phyloP scores from a whole-genome alignment of 108 stramenopile genomes.

The Chaetoceros tenuissimus region DNA sequence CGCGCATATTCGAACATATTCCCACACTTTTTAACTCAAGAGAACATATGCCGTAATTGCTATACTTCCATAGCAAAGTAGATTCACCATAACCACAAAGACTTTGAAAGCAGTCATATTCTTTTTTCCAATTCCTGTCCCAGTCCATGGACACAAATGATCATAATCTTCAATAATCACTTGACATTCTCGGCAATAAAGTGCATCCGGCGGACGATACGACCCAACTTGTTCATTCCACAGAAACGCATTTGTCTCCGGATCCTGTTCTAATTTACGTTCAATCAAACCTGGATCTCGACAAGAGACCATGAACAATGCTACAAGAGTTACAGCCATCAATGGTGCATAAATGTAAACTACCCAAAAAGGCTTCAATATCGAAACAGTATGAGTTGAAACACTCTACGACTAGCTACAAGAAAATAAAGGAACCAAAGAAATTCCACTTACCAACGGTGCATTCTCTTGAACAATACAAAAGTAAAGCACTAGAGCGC shows the following conservation, averaged over 20 bases:
- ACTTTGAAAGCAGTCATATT: conserved; percentile 76
- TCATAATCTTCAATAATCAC: conserved; percentile 76
- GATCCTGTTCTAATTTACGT: conserved; percentile 76
- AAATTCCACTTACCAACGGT: conserved; percentile 40
- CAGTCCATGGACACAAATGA: conserved; percentile 84
- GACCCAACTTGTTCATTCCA: conserved; percentile 90
- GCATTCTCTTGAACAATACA: conserved; percentile 55
- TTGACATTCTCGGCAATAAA: conserved; percentile 76
- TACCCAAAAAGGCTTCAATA: conserved; percentile 58
- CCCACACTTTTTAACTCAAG: too few relatives aligned
- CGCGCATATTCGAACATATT: too few relatives aligned
- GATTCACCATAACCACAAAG: conserved; percentile 75
- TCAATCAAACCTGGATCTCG: conserved; percentile 84
- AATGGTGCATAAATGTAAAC: conserved; percentile 65
- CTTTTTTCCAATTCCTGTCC: conserved; percentile 65
- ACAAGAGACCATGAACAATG: conserved; percentile 75
- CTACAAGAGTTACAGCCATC: conserved; percentile 45
- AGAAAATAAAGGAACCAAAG: not conserved
- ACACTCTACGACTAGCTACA: not conserved
- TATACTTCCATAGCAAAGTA: conserved; percentile 79
- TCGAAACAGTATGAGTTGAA: not conserved
- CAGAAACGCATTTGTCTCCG: conserved; percentile 77
- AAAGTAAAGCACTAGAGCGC: conserved; percentile 54
- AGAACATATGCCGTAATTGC: conserved; percentile 50
- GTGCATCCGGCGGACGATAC: conserved; percentile 80